Evolutionary conservation across 257 asterid species (phyloP).

Genomic region (Echites panduratus): DNA sequence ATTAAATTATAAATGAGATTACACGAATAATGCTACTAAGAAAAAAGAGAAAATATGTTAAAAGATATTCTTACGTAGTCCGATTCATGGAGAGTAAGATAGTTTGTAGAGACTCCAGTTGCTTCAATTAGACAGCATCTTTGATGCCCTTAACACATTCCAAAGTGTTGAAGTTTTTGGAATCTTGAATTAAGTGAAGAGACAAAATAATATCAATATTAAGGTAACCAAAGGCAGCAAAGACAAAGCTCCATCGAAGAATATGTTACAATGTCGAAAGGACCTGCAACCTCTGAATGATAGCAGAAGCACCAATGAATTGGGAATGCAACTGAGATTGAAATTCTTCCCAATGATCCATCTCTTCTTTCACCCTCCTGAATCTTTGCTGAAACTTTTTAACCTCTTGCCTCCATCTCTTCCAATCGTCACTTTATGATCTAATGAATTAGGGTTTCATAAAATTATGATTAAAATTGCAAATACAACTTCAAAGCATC

Average conservation of each 20-base stretch:
- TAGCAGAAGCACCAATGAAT: slow-evolving; percentile 53
- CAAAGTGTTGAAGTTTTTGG: slow-evolving; percentile 49
- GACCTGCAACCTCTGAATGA: slow-evolving; percentile 77
- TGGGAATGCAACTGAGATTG: slow-evolving; percentile 59
- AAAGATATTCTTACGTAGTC: slow-evolving; percentile 37
- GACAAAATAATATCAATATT: not conserved
- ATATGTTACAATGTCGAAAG: not conserved
- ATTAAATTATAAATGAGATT: not conserved
- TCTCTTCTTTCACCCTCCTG: slow-evolving; percentile 55
- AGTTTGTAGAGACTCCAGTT: slow-evolving; percentile 59
- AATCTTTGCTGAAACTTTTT: slow-evolving; percentile 66
- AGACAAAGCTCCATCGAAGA: not conserved
- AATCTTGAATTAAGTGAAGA: slow-evolving; percentile 43
- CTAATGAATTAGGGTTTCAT: not conserved
- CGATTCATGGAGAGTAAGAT: slow-evolving; percentile 45
- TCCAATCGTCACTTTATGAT: not conserved
- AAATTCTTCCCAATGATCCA: slow-evolving; percentile 61
- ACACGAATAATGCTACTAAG: not conserved
- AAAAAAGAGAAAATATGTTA: not conserved
- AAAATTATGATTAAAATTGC: not conserved
- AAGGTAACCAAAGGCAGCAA: not conserved
- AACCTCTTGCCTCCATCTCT: slow-evolving; percentile 24
- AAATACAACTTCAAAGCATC: not conserved
- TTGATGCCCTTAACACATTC: slow-evolving; percentile 51
- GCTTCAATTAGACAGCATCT: slow-evolving; percentile 51